Evolutionary conservation across 192 early-diverging fungal species (phyloP), one percentile per base, ranked within the genome.

Genomic region (Rhizoclosmatium sp.): DNA sequence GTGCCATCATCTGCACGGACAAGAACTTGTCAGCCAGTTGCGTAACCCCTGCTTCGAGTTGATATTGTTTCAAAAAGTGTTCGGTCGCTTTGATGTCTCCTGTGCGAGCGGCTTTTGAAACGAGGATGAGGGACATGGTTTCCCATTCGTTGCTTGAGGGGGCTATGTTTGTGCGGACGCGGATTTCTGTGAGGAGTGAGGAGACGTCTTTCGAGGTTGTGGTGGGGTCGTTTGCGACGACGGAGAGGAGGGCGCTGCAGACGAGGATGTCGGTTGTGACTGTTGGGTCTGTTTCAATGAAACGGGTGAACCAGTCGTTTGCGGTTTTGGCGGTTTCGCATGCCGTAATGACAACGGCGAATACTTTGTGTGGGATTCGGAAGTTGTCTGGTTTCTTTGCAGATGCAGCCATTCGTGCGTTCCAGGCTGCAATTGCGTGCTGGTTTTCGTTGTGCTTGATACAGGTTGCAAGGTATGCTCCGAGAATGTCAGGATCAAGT

Each of bases 1-100:
- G 61, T 45, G 59, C 72, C 16, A 31, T 62, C 72, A 75, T n/a
- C 12, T 12, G 72, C 10, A 44, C n/a, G 10, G 41, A 46, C 44
- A 23, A 5, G 10, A 75, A 62, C 44, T 69, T 41, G 12, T 69
- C 2, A 40, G 42, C 3, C 39, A 69, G 1, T 16, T 65, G n/a
- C 0, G 21, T 59, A 3, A 59, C 21, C 21, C 16, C 58, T 2
- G 16, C 19, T 59, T 16, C 3, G 58, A 31, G 31, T 31, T 31
- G 31, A 48, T 54, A 49, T 45, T 41, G 9, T n/a, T 41, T 12
- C 44, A 45, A 19, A n/a, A 12, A 75, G 5, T 45, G 4, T 45
- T 59, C 59, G 9, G 72, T 21, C 2, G 40, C 66, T 9, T 46
- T 46, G 40, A 44, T 0, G 44, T 68, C 40, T 45, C 66, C 66